phyloP scores from a whole-genome alignment of 805 yeast species.

The Kodamaea fukazawae region DNA sequence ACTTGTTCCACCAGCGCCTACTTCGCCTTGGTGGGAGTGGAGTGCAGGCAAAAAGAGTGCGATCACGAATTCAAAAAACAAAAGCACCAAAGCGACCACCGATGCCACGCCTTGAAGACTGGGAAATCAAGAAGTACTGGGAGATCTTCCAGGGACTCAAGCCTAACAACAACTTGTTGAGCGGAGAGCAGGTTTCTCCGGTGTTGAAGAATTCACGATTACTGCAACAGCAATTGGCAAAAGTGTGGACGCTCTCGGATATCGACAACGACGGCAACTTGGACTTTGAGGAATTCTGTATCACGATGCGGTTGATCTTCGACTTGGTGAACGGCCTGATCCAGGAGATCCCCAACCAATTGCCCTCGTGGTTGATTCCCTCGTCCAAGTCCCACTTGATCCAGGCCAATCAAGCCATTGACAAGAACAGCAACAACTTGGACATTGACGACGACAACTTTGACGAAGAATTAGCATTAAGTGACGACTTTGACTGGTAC shows the following conservation, averaged over 20 bases:
- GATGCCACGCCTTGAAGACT: conserved; percentile 78
- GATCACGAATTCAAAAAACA: not conserved
- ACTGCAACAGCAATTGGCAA: conserved; percentile 69
- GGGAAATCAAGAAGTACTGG: conserved; percentile 98
- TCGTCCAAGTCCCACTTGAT: conserved; percentile 81
- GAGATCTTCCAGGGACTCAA: conserved; percentile 88
- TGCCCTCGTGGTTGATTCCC: conserved; percentile 94
- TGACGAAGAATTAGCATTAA: conserved; percentile 60
- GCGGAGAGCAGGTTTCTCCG: conserved; percentile 81
- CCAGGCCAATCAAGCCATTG: conserved; percentile 74
- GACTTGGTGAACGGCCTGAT: conserved; percentile 76
- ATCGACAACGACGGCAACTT: conserved; percentile 87
- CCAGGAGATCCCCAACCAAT: conserved; percentile 57
- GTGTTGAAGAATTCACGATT: conserved; percentile 88
- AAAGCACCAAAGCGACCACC: conserved; percentile 1
- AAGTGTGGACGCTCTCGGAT: conserved; percentile 90
- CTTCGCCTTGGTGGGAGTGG: too few species aligned
- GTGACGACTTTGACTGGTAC: conserved; percentile 90
- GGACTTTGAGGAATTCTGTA: conserved; percentile 97
- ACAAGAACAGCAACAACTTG: conserved; percentile 21
- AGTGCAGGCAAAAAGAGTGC: not conserved
- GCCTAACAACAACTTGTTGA: conserved; percentile 74
- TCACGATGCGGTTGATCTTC: conserved; percentile 92
- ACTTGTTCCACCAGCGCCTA: too few species aligned
- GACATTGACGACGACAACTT: conserved; percentile 40